phyloP scores from a whole-genome alignment of 2,329 filamentous ascomycete species.

The Aquanectria penicillioides region DNA sequence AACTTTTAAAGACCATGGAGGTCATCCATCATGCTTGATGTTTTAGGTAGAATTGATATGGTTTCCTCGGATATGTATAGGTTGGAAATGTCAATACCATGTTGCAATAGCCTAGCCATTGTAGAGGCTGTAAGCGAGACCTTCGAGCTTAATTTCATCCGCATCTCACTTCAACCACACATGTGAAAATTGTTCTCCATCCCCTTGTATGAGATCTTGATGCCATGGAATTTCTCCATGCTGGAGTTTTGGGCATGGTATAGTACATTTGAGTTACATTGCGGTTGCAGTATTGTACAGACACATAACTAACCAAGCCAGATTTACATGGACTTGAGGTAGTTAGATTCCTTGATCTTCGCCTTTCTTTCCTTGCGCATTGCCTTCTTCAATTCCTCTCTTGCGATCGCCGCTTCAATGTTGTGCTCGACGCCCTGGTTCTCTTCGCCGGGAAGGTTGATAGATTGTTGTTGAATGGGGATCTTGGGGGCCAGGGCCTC shows the following conservation, averaged over 20 bases:
- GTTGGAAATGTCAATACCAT: slow-evolving; percentile 32
- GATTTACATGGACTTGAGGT: slow-evolving; percentile 79
- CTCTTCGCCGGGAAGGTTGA: slow-evolving; percentile 72
- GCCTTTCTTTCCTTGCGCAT: slow-evolving; percentile 80
- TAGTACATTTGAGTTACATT: slow-evolving; percentile 41
- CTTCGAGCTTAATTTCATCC: too few relatives aligned
- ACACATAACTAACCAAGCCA: slow-evolving; percentile 19
- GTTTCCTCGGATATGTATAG: slow-evolving; percentile 21
- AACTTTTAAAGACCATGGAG: slow-evolving; percentile 5
- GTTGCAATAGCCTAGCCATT: too few relatives aligned
- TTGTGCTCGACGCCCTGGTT: slow-evolving; percentile 56
- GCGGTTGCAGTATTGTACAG: slow-evolving; percentile 40
- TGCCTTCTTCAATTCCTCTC: slow-evolving; percentile 73
- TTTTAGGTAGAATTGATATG: slow-evolving; percentile 15
- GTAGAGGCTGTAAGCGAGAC: too few relatives aligned
- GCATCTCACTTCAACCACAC: too few relatives aligned
- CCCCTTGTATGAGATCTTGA: neutral
- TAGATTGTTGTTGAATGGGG: slow-evolving; percentile 79
- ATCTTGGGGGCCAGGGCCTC: slow-evolving; percentile 74
- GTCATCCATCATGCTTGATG: slow-evolving; percentile 11
- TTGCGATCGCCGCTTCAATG: slow-evolving; percentile 58
- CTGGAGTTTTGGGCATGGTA: slow-evolving; percentile 27
- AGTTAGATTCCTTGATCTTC: slow-evolving; percentile 86
- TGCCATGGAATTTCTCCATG: slow-evolving; percentile 26
- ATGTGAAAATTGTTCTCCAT: too few relatives aligned